Conservation (phyloP, 306 rosid species). For the Phaseolus lunatus region DNA sequence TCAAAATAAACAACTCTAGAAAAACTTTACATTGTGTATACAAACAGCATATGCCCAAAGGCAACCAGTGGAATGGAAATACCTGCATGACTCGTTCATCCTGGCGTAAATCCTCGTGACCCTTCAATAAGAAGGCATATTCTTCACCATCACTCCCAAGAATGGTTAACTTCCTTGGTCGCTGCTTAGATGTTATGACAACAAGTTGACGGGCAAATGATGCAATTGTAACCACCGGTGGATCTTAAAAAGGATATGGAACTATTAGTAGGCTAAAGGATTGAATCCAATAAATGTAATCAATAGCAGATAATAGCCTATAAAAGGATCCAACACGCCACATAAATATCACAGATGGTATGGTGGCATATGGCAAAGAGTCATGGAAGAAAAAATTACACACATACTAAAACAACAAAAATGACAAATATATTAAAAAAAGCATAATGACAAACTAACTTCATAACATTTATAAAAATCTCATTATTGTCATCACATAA, state of each 20-base stretch:
- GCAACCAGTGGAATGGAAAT: slow-evolving; percentile 20
- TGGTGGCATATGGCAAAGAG: no score
- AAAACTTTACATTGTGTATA: slow-evolving; percentile 15
- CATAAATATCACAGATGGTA: no score
- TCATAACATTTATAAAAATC: no score
- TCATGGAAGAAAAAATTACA: no score
- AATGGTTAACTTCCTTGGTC: slow-evolving; percentile 94
- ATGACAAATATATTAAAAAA: no score
- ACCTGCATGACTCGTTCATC: slow-evolving; percentile 99
- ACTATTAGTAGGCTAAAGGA: slow-evolving; percentile 15
- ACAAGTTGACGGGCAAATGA: slow-evolving; percentile 93
- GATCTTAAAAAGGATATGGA: slow-evolving; percentile 58
- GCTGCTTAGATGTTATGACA: slow-evolving; percentile 95
- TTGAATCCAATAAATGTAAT: background rate
- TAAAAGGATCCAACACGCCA: no score
- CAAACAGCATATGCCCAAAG: slow-evolving; percentile 28
- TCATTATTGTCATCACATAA: no score
- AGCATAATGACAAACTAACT: no score
- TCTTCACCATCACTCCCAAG: slow-evolving; percentile 96
- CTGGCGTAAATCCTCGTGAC: slow-evolving; percentile 98
- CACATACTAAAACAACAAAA: no score
- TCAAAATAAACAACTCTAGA: slow-evolving; percentile 22
- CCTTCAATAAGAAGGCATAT: slow-evolving; percentile 95
- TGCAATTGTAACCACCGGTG: slow-evolving; percentile 85
- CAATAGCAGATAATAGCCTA: no score